Base-by-base conservation (phyloP, 345 rosid genomes). In the Stellera chamaejasme region DNA sequence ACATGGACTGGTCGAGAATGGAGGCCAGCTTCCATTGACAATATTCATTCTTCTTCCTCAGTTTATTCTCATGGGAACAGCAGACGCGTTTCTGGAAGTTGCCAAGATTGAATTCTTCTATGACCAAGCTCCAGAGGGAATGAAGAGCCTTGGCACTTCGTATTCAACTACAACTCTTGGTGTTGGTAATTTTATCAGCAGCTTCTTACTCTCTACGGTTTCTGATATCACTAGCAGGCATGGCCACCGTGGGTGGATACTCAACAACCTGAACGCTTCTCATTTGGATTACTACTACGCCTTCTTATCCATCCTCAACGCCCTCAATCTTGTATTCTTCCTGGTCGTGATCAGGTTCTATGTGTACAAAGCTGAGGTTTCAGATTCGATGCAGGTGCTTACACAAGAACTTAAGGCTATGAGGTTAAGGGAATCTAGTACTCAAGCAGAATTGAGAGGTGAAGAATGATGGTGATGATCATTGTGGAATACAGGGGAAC, bases 81-180 rank as follows among this genome's bases (percentile, higher is more conserved):
- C 94, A 6, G 96, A 87, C 68, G 74, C 91, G 0, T 90, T 83
- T 57, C 48, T 87, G 9, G 96, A 79, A 64, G 93, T 86, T 5
- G 82, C 91, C 10, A 86, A 86, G 82, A 66, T 88, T 9, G 94
- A 86, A 62, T 84, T 86, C 76, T 93, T 89, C 77, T 93, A 86
- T 26, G 99, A 92, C 57, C 97, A 92, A 58, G 94, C 97, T 10
- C 97, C 96, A 0, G 97, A 86, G 47, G 70, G 84, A 67, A 89
- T 84, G 98, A 92, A 88, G 76, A 92, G 97, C 63, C 84, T 86
- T 1, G 98, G 96, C 4, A 88, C 96, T 56, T 86, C 91, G 1
- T 89, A 84, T 45, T 23, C 77, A 16, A 72, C 67, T 19, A 73
- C 83, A 1, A 72, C 75, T 56, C 60, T 79, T 8, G 95, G 96